Evolutionary conservation across 2,329 filamentous ascomycete genomes (phyloP).

Genomic region (Lachnellula cervina): DNA sequence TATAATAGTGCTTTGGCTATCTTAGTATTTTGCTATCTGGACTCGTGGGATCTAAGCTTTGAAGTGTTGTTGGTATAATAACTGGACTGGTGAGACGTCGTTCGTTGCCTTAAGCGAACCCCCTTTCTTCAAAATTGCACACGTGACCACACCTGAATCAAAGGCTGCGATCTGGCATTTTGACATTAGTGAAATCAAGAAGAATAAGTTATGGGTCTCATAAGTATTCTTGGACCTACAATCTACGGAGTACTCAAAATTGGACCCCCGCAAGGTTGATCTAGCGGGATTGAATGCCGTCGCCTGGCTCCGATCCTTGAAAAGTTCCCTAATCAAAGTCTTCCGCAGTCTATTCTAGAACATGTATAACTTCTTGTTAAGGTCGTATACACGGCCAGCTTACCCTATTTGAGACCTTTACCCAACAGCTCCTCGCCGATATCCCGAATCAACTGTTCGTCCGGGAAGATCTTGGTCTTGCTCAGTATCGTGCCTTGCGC

Average conservation of each 20-base stretch:
- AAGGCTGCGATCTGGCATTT: not conserved
- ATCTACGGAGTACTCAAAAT: not conserved
- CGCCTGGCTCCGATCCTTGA: not conserved
- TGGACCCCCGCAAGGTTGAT: too few relatives aligned
- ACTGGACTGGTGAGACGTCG: not conserved
- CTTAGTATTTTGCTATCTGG: too few relatives aligned
- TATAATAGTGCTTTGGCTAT: too few relatives aligned
- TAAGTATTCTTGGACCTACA: not conserved
- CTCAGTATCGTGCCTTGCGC: constrained; percentile 58
- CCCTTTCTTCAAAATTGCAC: not conserved
- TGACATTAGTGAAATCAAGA: too few relatives aligned
- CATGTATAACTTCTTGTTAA: too few relatives aligned
- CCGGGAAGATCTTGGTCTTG: constrained; percentile 53
- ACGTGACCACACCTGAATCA: not conserved
- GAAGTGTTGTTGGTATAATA: not conserved
- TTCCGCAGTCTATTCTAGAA: too few relatives aligned
- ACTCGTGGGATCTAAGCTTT: not conserved
- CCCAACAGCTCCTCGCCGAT: constrained; percentile 41
- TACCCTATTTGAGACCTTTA: constrained; percentile 25
- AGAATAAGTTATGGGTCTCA: not conserved
- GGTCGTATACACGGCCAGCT: not conserved
- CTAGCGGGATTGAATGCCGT: not conserved
- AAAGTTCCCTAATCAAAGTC: not conserved
- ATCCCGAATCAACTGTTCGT: constrained; percentile 52
- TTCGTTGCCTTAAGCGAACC: not conserved